Conservation (phyloP, 1,139 yeast species). For the Pneumocystis sp. region DNA sequence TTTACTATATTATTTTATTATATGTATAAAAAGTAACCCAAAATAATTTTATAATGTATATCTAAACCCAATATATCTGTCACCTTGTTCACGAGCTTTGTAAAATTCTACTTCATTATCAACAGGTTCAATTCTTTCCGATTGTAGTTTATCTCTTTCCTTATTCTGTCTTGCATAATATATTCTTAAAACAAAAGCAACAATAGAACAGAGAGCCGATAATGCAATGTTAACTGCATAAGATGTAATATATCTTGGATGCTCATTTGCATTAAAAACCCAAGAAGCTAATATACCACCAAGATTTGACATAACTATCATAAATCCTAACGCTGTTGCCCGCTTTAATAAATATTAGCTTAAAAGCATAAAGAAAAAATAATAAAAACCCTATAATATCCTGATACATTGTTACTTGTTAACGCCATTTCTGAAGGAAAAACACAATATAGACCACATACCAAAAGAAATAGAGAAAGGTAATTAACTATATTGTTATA, state of each 20-base stretch:
- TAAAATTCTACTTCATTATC: not conserved
- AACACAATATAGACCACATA: not conserved
- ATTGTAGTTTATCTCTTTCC: not conserved
- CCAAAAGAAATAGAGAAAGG: not conserved
- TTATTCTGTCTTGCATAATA: not conserved
- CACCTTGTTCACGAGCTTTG: not conserved
- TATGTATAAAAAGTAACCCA: not conserved
- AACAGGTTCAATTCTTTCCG: not conserved
- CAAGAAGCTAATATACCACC: constrained; percentile 3
- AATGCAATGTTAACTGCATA: not conserved
- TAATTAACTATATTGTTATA: not conserved
- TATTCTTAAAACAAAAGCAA: not conserved
- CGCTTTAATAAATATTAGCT: not conserved
- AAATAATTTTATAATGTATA: not conserved
- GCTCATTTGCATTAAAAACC: no score
- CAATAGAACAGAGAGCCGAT: not conserved
- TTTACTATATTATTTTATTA: not conserved
- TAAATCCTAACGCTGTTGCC: not conserved
- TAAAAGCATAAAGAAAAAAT: no score
- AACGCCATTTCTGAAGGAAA: not conserved
- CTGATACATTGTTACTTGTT: not conserved
- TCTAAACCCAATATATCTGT: not conserved
- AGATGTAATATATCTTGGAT: not conserved
- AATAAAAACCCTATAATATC: no score
- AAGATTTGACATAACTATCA: constrained; percentile 6